phyloP scores from a whole-genome alignment of 331 rosid genomes.

The Dryas integrifolia region DNA sequence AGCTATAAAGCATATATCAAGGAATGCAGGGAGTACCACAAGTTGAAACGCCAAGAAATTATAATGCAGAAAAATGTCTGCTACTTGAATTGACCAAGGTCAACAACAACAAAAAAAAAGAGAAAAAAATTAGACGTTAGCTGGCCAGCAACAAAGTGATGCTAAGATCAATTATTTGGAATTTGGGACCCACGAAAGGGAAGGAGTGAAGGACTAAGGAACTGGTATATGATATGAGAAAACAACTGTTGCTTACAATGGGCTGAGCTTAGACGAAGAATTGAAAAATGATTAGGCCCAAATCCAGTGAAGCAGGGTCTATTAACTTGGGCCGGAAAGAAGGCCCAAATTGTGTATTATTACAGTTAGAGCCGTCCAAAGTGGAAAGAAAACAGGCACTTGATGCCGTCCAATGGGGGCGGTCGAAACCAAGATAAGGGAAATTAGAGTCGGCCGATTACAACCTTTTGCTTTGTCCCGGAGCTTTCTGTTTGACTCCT shows the following conservation, averaged over 20 bases:
- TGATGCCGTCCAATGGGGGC: constrained; percentile 9
- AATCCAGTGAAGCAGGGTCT: no score
- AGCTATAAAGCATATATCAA: background rate
- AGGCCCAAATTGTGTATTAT: background rate
- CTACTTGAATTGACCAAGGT: background rate
- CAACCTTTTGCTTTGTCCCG: constrained; percentile 10
- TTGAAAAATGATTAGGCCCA: background rate
- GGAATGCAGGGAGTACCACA: background rate
- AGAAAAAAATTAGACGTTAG: no score
- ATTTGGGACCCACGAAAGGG: no score
- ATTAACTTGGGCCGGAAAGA: background rate
- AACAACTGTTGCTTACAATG: background rate
- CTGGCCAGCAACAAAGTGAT: no score
- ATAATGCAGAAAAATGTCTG: background rate
- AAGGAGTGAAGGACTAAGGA: no score
- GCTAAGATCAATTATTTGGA: no score
- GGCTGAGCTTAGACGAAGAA: background rate
- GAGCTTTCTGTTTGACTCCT: background rate
- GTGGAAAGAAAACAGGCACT: background rate
- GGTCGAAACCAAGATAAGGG: background rate
- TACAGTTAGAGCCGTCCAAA: background rate
- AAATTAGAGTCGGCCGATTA: constrained; percentile 1
- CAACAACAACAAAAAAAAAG: no score
- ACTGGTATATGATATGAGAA: no score
- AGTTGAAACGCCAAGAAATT: background rate